These are phyloP conservation scores for Auriscalpium orientale DNA, from an alignment of 768 basidiomycete genomes.

Conservation along the genomic window DNA sequence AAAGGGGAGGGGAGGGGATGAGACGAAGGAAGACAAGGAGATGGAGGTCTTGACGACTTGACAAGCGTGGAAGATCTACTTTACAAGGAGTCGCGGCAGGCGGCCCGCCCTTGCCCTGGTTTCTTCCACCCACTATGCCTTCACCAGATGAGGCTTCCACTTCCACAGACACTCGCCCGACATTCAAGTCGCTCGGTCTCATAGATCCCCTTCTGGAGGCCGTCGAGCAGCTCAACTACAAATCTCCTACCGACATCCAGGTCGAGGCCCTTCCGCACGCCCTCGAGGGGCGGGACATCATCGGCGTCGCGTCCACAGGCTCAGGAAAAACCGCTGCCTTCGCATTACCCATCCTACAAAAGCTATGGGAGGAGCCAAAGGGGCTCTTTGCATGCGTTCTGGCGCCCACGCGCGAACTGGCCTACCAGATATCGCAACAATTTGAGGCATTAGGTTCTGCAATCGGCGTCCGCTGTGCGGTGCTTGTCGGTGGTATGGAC, in stretches of 20 bases:
- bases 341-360: constrained; percentile 91
- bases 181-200: constrained; percentile 81
- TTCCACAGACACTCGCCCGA: constrained; percentile 30
- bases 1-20: too few relatives aligned
- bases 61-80: too few relatives aligned
- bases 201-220: constrained; percentile 87
- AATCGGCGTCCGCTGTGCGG: constrained; percentile 87
- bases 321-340: constrained; percentile 98
- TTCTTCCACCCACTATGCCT: constrained; percentile 37
- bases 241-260: constrained; percentile 87
- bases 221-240: constrained; percentile 74
- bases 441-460: constrained; percentile 86
- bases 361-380: constrained; percentile 92
- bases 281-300: constrained; percentile 87
- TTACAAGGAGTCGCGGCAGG: too few relatives aligned
- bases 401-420: constrained; percentile 96
- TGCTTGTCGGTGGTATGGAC: constrained; percentile 94
- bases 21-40: too few relatives aligned
- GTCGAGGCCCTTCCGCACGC: constrained; percentile 78
- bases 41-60: too few relatives aligned
- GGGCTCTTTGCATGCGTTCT: constrained; percentile 90
- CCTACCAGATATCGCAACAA: constrained; percentile 97
- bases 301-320: constrained; percentile 96
- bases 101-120: too few relatives aligned
- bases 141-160: constrained; percentile 55